Percentiles rank a stretch among this genome's conserved stretches.
These are phyloP conservation scores for Apiospora aurea DNA, from an alignment of 2,329 filamentous ascomycete species.

Conservation along the genomic window DNA sequence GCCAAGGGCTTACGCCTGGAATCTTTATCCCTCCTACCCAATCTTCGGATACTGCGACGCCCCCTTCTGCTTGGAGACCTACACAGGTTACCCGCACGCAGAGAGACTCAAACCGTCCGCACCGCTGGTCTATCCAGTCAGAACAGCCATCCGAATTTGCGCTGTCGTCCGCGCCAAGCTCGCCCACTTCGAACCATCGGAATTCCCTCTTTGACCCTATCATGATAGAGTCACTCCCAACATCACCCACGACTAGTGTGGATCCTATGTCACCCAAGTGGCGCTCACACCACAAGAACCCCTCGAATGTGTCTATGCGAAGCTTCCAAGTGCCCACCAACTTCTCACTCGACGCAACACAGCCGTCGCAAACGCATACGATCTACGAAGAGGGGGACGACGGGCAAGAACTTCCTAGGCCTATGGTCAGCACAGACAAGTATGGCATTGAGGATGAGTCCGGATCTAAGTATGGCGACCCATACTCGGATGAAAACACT, in stretches of 20 bases:
- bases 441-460: slow-evolving; percentile 41
- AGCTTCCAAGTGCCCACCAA: slow-evolving; percentile 49
- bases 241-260: slow-evolving; percentile 81
- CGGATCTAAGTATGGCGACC: slow-evolving; percentile 35
- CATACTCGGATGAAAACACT: slow-evolving; percentile 33
- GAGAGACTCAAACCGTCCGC: slow-evolving; percentile 56
- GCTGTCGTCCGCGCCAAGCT: slow-evolving; percentile 79
- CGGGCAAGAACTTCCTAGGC: slow-evolving; percentile 41
- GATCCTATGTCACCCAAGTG: slow-evolving; percentile 71
- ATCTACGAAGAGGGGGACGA: slow-evolving; percentile 42
- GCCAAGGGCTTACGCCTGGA: slow-evolving; percentile 66
- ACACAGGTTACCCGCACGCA: slow-evolving; percentile 50
- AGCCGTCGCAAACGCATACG: slow-evolving; percentile 34
- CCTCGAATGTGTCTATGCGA: slow-evolving; percentile 62
- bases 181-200: slow-evolving; percentile 77
- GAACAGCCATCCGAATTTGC: slow-evolving; percentile 68
- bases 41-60: slow-evolving; percentile 49
- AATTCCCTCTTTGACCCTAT: slow-evolving; percentile 81
- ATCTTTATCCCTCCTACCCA: slow-evolving; percentile 64
- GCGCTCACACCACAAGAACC: slow-evolving; percentile 60
- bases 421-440: slow-evolving; percentile 44
- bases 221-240: slow-evolving; percentile 73
- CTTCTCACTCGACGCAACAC: slow-evolving; percentile 34
- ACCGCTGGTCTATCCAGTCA: slow-evolving; percentile 71
- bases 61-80: slow-evolving; percentile 48